phyloP scores from a whole-genome alignment of 176 grass and related monocot species.

The Ensete glaucum region DNA sequence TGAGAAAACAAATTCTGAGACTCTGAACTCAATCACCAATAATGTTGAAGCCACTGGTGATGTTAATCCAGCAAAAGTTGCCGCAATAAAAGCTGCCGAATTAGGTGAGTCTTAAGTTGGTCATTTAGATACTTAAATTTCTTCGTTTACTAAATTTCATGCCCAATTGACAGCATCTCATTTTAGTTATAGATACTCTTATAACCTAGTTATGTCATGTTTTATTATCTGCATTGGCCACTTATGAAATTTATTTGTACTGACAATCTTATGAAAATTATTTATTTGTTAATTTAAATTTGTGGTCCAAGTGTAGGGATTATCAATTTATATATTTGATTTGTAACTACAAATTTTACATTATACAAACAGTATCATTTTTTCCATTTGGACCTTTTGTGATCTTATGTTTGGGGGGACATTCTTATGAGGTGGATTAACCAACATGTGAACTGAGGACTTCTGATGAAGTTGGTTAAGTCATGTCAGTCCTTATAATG shows the following conservation, averaged over 20 bases:
- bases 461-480: background rate
- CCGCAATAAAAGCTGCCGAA: conserved; percentile 86
- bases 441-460: background rate
- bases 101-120: conserved; percentile 38
- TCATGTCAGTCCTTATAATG: background rate
- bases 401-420: no score
- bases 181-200: no score
- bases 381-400: no score
- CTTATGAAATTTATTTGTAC: no score
- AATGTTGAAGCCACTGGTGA: conserved; percentile 21
- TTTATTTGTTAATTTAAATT: no score
- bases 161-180: background rate
- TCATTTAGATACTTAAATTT: background rate
- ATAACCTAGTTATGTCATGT: background rate
- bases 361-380: no score
- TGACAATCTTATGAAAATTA: no score
- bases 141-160: no score
- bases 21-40: background rate
- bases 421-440: background rate
- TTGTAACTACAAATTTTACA: no score
- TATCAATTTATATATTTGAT: no score
- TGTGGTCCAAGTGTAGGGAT: no score
- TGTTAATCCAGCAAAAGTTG: conserved; percentile 80
- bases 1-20: conserved; percentile 3
- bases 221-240: background rate